Percentiles rank a stretch among this genome's conserved stretches.
Evolutionary conservation across 1,284 basidiomycete genomes (phyloP).

Genomic region (Puccinia hordei): DNA sequence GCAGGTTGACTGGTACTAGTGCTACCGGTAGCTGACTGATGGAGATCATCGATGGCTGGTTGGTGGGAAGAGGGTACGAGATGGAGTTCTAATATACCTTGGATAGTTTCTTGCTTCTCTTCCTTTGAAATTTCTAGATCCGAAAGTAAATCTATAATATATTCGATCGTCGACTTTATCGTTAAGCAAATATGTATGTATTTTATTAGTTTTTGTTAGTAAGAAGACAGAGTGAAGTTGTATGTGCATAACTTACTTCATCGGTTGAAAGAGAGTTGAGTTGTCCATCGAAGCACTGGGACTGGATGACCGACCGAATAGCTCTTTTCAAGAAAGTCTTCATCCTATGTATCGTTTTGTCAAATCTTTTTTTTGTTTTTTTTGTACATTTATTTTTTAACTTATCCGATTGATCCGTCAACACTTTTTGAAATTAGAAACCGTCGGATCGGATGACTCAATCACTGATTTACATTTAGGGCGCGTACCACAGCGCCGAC

Average conservation of each 20-base stretch:
- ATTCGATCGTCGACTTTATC: constrained; percentile 32
- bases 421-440: too few relatives aligned
- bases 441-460: too few relatives aligned
- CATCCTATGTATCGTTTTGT: constrained; percentile 5
- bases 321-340: constrained; percentile 1
- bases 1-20: not conserved
- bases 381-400: too few relatives aligned
- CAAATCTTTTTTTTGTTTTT: too few relatives aligned
- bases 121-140: constrained; percentile 25
- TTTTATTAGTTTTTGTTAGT: too few relatives aligned
- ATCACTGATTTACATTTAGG: too few relatives aligned
- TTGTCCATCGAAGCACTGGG: constrained; percentile 36
- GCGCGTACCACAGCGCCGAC: too few relatives aligned
- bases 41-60: not conserved
- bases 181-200: not conserved
- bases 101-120: constrained; percentile 45
- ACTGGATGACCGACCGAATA: constrained; percentile 13
- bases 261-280: constrained; percentile 21
- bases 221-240: too few relatives aligned
- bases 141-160: constrained; percentile 24
- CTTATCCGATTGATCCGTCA: too few relatives aligned
- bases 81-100: constrained; percentile 48
- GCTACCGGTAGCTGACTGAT: not conserved
- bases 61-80: constrained; percentile 2
- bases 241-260: constrained; percentile 36